Conservation (phyloP, 2,329 filamentous ascomycete species). For the Fusarium falciforme region DNA sequence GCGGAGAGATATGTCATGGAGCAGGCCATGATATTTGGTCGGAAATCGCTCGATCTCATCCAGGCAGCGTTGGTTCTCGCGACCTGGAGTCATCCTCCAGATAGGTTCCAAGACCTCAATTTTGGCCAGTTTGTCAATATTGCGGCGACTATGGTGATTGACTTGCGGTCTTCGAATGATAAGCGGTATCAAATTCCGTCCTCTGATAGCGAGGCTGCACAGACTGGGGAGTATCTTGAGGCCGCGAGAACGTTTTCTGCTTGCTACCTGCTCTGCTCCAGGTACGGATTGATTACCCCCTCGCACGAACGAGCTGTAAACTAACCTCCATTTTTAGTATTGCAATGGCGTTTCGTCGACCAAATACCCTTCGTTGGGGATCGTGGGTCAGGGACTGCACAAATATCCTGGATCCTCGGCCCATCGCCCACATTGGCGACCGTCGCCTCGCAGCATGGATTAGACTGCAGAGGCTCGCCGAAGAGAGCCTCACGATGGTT, state of each 20-base stretch:
- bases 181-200: conserved; percentile 1
- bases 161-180: conserved; percentile 28
- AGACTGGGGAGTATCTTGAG: conserved; percentile 1
- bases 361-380: conserved; percentile 8
- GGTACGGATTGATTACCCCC: background rate
- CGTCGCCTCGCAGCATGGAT: conserved; percentile 14
- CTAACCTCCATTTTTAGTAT: background rate
- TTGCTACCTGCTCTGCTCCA: conserved; percentile 19
- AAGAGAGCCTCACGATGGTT: conserved; percentile 14
- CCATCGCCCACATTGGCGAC: background rate
- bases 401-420: background rate
- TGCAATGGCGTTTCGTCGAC: conserved; percentile 17
- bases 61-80: conserved; percentile 26
- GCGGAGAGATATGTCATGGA: conserved; percentile 20
- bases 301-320: too few species aligned
- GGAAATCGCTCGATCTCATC: conserved; percentile 29
- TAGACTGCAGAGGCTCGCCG: conserved; percentile 12
- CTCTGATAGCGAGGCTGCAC: background rate
- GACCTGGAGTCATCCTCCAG: conserved; percentile 27
- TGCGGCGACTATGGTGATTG: conserved; percentile 31
- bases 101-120: conserved; percentile 25
- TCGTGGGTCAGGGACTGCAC: conserved; percentile 11
- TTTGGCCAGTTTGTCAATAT: conserved; percentile 30
- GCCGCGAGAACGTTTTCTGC: conserved; percentile 6
- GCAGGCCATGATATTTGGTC: conserved; percentile 21